Evolutionary conservation across 179 eudicot genomes (phyloP).

Genomic region (Beta corolliflora): DNA sequence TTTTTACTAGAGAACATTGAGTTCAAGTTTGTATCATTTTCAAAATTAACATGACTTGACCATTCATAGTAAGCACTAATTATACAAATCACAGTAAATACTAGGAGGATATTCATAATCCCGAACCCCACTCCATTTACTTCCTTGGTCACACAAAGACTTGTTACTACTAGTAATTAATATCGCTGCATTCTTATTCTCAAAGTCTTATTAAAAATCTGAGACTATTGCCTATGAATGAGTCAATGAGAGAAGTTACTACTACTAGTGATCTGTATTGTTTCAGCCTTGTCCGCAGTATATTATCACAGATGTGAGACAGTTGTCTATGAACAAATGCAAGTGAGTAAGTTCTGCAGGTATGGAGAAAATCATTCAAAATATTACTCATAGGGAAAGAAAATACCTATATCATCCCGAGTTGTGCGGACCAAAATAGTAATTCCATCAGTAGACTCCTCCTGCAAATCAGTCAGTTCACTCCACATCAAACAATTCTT

Average conservation of each 20-base stretch:
- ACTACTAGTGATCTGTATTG: too few relatives aligned
- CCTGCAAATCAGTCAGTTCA: slow-evolving; percentile 1
- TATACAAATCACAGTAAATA: too few relatives aligned
- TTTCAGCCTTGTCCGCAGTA: too few relatives aligned
- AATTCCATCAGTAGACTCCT: background rate
- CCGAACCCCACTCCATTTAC: background rate
- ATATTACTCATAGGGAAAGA: background rate
- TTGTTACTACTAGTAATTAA: background rate
- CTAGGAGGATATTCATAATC: background rate
- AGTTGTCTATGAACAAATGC: background rate
- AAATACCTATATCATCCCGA: slow-evolving; percentile 12
- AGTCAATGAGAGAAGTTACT: too few relatives aligned
- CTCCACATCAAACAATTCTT: slow-evolving; percentile 1
- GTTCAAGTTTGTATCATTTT: background rate
- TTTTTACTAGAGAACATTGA: background rate
- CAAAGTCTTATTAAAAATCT: too few relatives aligned
- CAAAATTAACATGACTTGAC: too few relatives aligned
- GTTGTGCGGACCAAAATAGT: slow-evolving; percentile 7
- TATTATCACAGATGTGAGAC: background rate
- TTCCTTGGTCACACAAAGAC: background rate
- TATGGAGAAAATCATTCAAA: background rate
- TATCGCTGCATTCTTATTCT: too few relatives aligned
- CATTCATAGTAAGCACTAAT: too few relatives aligned
- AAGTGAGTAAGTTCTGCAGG: background rate
- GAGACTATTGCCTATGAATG: too few relatives aligned